Conservation (phyloP, 208 protist genomes). For the Herpetomonas tarakana region DNA sequence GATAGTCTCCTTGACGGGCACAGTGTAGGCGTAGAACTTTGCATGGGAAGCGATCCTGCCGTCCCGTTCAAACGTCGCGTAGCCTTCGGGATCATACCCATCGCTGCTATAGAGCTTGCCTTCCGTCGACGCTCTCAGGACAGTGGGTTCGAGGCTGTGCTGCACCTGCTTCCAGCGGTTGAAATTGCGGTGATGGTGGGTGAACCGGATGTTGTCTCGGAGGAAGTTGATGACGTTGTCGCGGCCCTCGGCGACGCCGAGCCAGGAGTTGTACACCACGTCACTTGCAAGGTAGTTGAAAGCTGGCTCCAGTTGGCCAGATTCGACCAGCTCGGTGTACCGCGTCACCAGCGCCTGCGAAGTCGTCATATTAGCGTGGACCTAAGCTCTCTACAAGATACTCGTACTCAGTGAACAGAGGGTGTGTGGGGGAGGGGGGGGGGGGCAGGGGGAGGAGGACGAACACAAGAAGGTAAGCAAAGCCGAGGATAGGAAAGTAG, state of each 20-base stretch:
- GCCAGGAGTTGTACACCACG: constrained; percentile 76
- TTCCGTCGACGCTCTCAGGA: constrained; percentile 7
- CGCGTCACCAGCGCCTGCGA: constrained; percentile 58
- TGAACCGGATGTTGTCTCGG: constrained; percentile 71
- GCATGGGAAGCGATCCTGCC: constrained; percentile 48
- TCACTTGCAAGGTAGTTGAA: constrained; percentile 62
- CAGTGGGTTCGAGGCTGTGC: constrained; percentile 47
- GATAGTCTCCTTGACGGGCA: constrained; percentile 62
- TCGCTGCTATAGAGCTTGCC: constrained; percentile 21
- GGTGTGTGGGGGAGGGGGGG: too few species aligned
- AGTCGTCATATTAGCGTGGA: constrained; percentile 26
- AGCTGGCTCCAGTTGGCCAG: constrained; percentile 57
- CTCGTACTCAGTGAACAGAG: not conserved
- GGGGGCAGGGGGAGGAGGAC: too few species aligned
- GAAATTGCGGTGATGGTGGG: constrained; percentile 56
- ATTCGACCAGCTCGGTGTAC: constrained; percentile 51
- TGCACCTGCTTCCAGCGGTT: constrained; percentile 74
- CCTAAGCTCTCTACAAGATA: not conserved
- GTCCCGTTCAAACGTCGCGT: constrained; percentile 75
- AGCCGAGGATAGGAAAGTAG: too few species aligned
- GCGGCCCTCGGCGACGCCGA: constrained; percentile 72
- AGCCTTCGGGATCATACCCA: constrained; percentile 74
- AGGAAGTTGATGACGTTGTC: constrained; percentile 74
- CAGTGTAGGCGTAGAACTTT: constrained; percentile 34
- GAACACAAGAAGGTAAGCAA: too few species aligned